Evolutionary conservation across 257 asterid genomes (phyloP).

Genomic region (Sherardia arvensis): DNA sequence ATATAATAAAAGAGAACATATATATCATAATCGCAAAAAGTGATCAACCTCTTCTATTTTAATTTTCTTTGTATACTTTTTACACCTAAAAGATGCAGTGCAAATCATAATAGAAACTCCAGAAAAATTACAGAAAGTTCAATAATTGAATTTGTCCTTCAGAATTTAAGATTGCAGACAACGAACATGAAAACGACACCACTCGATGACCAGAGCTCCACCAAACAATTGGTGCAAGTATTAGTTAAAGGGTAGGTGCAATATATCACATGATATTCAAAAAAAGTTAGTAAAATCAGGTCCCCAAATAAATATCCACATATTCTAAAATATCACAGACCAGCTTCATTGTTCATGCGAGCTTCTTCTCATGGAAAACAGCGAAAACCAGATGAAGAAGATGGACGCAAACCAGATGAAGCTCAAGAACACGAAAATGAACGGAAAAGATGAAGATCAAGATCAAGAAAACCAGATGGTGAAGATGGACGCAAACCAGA

Average conservation of each 20-base stretch:
- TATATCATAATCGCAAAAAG: too few relatives aligned
- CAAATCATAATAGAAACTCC: neutral
- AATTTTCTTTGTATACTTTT: too few relatives aligned
- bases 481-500: too few relatives aligned
- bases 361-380: neutral
- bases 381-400: slow-evolving; percentile 6
- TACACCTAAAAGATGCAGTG: neutral
- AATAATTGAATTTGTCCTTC: neutral
- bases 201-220: neutral
- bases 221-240: neutral
- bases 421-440: slow-evolving; percentile 28
- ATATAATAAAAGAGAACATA: too few relatives aligned
- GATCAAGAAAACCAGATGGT: slow-evolving; percentile 32
- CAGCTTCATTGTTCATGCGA: neutral
- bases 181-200: neutral
- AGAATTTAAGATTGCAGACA: neutral
- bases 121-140: neutral
- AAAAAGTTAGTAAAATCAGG: too few relatives aligned
- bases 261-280: too few relatives aligned
- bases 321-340: neutral
- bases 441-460: slow-evolving; percentile 2
- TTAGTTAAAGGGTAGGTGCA: neutral
- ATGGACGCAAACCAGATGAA: neutral
- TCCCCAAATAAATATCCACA: neutral
- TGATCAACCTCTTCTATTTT: too few relatives aligned